Base-by-base conservation (phyloP, 495 filamentous ascomycete genomes). In the Aspergillus mulundensis region DNA sequence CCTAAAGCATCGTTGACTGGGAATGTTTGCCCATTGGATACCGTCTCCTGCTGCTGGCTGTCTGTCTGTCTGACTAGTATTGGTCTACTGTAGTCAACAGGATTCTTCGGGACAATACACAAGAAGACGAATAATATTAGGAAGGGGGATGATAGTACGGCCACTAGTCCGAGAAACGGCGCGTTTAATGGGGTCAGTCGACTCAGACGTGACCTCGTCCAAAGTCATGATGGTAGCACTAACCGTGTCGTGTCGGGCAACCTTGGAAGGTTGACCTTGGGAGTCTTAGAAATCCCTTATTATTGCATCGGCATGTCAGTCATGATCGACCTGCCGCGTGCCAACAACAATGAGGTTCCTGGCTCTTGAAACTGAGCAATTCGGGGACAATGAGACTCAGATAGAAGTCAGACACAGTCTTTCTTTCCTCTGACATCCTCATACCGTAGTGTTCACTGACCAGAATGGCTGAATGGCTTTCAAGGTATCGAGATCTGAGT, bases 121-220 rank as follows among this genome's bases (percentile, higher is more conserved):
- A 42, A 30, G 32, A 40, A 40, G 24, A 60, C 61, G 61, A 63
- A 60, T 57, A 63, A 60, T 39, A 63, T 47, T 60, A 63, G 61
- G 61, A 60, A 63, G 54, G 53, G 41, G 43, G 48, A 64, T 45
- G 50, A 56, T 64, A 64, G 58, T 53, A 53, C 61, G 28, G 51
- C 55, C 52, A 61, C 61, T 64, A 64, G 61, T 61, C 49, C 23
- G 20, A 15, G 25, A 18, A 43, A 53, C 53, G 38, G 25, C 49
- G 52, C 41, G 42, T 40, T 30, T 25, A 53, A 59, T 50, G 50
- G 50, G 52, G 56, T 40, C 48, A 36, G 5, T 36, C 32, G 32
- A 36, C 32, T 36, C 32, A 45, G 43, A 45, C 25, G 15, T 54
- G 43, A 51, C 36, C 46, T 51, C 32, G 2, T 36, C 25, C 25